Evolutionary conservation across 805 yeast genomes (phyloP).

Genomic region (Ogataea methanolica): DNA sequence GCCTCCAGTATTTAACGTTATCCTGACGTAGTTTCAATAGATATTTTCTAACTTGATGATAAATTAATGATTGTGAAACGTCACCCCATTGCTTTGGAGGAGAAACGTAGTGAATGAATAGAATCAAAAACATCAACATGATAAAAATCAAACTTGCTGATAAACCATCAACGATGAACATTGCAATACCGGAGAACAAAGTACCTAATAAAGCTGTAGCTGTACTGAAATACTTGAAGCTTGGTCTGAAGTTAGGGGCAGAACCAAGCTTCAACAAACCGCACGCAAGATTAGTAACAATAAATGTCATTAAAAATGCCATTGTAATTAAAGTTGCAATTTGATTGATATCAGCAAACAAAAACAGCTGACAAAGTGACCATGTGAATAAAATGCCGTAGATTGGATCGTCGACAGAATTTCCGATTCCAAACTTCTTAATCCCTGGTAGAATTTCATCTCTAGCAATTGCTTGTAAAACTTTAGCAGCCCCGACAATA

Average conservation of each 20-base stretch:
- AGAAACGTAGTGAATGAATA: conserved; percentile 80
- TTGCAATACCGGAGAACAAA: conserved; percentile 64
- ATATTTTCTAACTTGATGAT: conserved; percentile 95
- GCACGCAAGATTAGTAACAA: conserved; percentile 92
- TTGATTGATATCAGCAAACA: conserved; percentile 86
- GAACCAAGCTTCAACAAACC: conserved; percentile 80
- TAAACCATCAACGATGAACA: conserved; percentile 91
- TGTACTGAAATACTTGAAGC: conserved; percentile 81
- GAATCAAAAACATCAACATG: conserved; percentile 59
- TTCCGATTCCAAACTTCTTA: conserved; percentile 49
- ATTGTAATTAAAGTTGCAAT: conserved; percentile 94
- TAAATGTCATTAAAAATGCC: conserved; percentile 96
- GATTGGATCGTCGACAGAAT: conserved; percentile 51
- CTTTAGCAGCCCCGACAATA: conserved; percentile 89
- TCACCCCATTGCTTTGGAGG: conserved; percentile 99
- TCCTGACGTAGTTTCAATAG: conserved; percentile 77
- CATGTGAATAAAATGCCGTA: conserved; percentile 72
- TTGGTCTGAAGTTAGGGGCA: conserved; percentile 98
- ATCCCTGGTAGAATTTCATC: conserved; percentile 87
- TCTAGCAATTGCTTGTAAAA: conserved; percentile 85
- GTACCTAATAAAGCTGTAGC: conserved; percentile 80
- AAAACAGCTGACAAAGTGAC: conserved; percentile 75
- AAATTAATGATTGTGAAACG: conserved; percentile 90
- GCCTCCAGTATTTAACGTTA: conserved; percentile 97
- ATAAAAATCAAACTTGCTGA: conserved; percentile 77